phyloP scores from a whole-genome alignment of 352 stramenopile genomes.

The Pythium diclinum region DNA sequence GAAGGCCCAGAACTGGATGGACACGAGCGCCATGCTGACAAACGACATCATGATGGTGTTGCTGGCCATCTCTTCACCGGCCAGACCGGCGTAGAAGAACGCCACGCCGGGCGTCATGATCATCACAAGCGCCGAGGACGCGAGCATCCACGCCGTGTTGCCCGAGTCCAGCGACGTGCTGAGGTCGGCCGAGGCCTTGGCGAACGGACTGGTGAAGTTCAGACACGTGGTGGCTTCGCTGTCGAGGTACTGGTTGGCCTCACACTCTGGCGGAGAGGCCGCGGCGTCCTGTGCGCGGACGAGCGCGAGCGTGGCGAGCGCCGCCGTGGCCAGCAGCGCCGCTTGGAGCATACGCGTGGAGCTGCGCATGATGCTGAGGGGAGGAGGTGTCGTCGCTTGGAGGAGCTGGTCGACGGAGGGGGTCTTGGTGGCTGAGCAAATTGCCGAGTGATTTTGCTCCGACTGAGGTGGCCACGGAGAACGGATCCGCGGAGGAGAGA shows the following conservation, averaged over 20 bases:
- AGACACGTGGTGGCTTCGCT: slow-evolving; percentile 10
- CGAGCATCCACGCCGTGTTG: slow-evolving; percentile 52
- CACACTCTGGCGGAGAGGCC: slow-evolving; percentile 2
- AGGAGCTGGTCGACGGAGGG: background rate
- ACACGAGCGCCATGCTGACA: slow-evolving; percentile 70
- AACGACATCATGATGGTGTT: slow-evolving; percentile 85
- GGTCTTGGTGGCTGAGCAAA: slow-evolving; percentile 19
- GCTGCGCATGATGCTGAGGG: slow-evolving; percentile 12
- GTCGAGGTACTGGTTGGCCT: slow-evolving; percentile 24
- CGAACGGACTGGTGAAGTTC: slow-evolving; percentile 26
- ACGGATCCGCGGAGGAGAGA: background rate
- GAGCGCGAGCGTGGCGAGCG: slow-evolving; percentile 8
- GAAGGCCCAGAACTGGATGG: slow-evolving; percentile 76
- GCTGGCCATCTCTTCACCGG: slow-evolving; percentile 65
- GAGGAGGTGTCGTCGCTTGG: background rate
- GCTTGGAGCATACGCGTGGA: slow-evolving; percentile 4
- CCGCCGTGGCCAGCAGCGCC: slow-evolving; percentile 12
- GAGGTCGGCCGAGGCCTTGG: slow-evolving; percentile 26
- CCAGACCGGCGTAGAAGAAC: slow-evolving; percentile 78
- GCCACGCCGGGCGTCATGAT: slow-evolving; percentile 50
- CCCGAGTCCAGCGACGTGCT: slow-evolving; percentile 31
- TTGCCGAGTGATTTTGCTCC: slow-evolving; percentile 10
- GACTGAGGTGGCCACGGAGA: background rate
- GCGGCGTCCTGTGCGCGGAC: slow-evolving; percentile 10
- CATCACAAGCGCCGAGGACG: slow-evolving; percentile 37